Base-by-base conservation (phyloP, 495 filamentous ascomycete genomes). In the Penicillium robsamsonii region DNA sequence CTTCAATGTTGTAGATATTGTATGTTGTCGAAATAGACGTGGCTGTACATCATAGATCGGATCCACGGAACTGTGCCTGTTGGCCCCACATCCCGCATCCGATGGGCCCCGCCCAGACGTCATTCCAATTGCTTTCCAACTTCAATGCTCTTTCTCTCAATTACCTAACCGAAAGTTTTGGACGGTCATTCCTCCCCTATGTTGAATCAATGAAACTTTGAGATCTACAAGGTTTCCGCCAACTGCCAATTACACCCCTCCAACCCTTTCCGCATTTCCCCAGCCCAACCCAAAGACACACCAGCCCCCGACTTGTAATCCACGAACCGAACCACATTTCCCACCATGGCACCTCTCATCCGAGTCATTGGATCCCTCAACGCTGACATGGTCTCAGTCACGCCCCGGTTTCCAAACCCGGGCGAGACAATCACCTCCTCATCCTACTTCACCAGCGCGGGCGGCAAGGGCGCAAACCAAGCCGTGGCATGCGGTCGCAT, bases 401-500 rank as follows among this genome's bases (percentile, higher is more conserved):
- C 93, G 30, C 79, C 90, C 0, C 91, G 94, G 38, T 79, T 96
- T 56, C 94, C 94, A 3, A 70, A 75, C 0, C 81, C 87, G 4
- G 94, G 94, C 55, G 94, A 98, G 65, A 98, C 94, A 4, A 81
- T 98, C 38, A 92, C 87, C 3, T 79, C 90, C n/a, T 79, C 75
- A 51, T 83, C 83, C 6, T 95, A 94, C 77, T 78, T 81, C 66
- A 89, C 84, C 41, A 92, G 87, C 46, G 84, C 86, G 13, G 94
- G 94, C 52, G 94, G 94, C 41, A 98, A 98, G 74, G 94, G 94
- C 57, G 91, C 91, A 33, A 98, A 98, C 77, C 94, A 97, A 75
- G 91, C 91, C 44, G 89, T 96, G 41, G 93, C 93, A 7, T 84
- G 81, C 63, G 81, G 80, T 0, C 80, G 88, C 1, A 73, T 89